Conservation (phyloP, 129 eudicot species). For the Lonicera japonica region DNA sequence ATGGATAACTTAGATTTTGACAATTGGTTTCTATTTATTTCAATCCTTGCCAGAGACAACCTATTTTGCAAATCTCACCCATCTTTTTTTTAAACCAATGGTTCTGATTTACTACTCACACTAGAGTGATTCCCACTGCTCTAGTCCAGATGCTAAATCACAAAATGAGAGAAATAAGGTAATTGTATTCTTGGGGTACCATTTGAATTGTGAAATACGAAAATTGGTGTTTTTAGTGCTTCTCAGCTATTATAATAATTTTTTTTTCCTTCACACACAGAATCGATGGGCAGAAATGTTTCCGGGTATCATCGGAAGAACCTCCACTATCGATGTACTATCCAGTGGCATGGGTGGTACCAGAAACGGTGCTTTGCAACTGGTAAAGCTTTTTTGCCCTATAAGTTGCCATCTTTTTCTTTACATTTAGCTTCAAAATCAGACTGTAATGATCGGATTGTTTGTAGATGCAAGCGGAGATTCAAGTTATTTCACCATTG, state of each 20-base stretch:
- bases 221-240: not conserved
- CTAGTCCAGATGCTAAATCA: no score
- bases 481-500: slow-evolving; percentile 62
- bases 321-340: slow-evolving; percentile 39
- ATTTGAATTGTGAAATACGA: not conserved
- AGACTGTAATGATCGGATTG: not conserved
- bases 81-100: no score
- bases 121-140: no score
- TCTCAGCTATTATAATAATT: not conserved
- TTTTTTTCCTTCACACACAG: slow-evolving; percentile 20
- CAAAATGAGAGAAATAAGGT: not conserved
- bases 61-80: no score
- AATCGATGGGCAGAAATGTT: slow-evolving; percentile 63
- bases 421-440: not conserved
- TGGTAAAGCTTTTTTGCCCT: slow-evolving; percentile 29
- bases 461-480: slow-evolving; percentile 73
- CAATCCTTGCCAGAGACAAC: no score
- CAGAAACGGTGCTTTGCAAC: slow-evolving; percentile 52
- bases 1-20: no score
- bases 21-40: no score
- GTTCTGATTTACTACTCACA: no score
- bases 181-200: not conserved
- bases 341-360: slow-evolving; percentile 48
- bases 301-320: slow-evolving; percentile 49
- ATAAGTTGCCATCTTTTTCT: not conserved